Evolutionary conservation across 345 rosid species (phyloP), one percentile per base, ranked within the genome.

Genomic region (Abelmoschus esculentus): DNA sequence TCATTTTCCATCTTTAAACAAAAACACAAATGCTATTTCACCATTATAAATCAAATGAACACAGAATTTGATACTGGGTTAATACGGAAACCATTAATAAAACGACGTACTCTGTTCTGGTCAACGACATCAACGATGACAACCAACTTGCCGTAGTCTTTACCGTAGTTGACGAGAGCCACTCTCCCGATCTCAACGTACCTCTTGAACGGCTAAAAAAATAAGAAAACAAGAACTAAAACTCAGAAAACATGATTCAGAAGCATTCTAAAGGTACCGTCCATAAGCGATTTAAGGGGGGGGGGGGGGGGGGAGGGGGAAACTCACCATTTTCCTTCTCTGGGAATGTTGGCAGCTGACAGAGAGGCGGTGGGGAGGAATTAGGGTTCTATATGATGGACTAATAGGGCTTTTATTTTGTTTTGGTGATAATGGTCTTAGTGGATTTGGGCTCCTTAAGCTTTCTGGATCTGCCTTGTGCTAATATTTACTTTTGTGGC

Each of bases 111-210:
- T 64, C 95, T 76, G 86, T 92, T 92, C 82, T 92, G 96, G 71
- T 90, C 95, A 73, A 90, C 72, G 36, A 92, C 92, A 75, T 92
- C 96, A 70, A 92, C 98, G 75, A 92, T 88, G 53, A 92, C 98
- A 1, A 92, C 96, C 47, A 92, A 90, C 84, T 76, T 86, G 8
- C 96, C 92, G 34, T 88, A 92, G 17, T 92, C 98, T 70, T 85
- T 81, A 3, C 97, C 93, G 73, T 91, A 91, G 86, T 89, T 91
- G 73, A 91, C 86, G 2, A 91, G 88, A 5, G 93, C 96, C 9
- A 89, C 97, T 71, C 96, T 80, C 19, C 96, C 97, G 67, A 91
- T 91, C 93, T 91, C 97, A 6, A 91, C 93, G 77, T 79, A 89
- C 74, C 97, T 86, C 86, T 91, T 89, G 86, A 91, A 91, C 28